Percentiles rank a stretch among this genome's conserved stretches.
phyloP scores from a whole-genome alignment of 768 basidiomycete genomes.

The Leccinum subtestaceum region DNA sequence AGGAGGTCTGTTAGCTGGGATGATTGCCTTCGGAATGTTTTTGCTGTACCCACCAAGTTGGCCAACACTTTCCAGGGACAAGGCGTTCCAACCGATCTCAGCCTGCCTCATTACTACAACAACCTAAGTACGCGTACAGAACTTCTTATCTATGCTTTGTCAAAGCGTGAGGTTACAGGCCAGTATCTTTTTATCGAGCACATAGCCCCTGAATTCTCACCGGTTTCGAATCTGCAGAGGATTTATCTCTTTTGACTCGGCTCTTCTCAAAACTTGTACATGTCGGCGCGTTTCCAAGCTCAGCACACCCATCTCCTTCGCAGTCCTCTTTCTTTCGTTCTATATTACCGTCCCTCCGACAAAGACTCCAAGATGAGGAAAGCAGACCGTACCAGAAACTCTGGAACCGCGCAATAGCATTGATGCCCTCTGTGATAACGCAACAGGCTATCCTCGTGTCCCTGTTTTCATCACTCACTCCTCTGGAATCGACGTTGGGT shows the following conservation, averaged over 20 bases:
- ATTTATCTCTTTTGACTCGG: constrained; percentile 42
- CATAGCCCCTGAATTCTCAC: constrained; percentile 9
- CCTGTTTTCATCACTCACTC: constrained; percentile 49
- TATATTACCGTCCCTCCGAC: constrained; percentile 48
- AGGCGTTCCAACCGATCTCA: constrained; percentile 46
- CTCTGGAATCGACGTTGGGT: constrained; percentile 32
- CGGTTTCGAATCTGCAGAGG: constrained; percentile 32
- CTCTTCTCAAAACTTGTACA: constrained; percentile 67
- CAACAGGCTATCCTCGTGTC: constrained; percentile 60
- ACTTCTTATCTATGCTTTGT: constrained; percentile 45
- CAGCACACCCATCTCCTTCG: constrained; percentile 47
- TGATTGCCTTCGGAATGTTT: constrained; percentile 63
- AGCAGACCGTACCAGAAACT: constrained; percentile 40
- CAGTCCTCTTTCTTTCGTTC: constrained; percentile 70
- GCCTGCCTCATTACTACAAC: constrained; percentile 56
- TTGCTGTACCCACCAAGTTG: constrained; percentile 71
- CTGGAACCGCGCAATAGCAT: constrained; percentile 49
- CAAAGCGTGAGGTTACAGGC: constrained; percentile 42
- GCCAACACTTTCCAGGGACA: constrained; percentile 63
- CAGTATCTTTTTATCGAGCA: constrained; percentile 18
- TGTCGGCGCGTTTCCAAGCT: constrained; percentile 60
- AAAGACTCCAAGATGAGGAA: constrained; percentile 29
- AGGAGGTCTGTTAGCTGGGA: constrained; percentile 59
- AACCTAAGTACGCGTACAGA: constrained; percentile 53
- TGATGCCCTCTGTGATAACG: constrained; percentile 48